Evolutionary conservation across 1,284 basidiomycete species (phyloP), one percentile per base, ranked within the genome.

Genomic region (Neolentinus lepideus): DNA sequence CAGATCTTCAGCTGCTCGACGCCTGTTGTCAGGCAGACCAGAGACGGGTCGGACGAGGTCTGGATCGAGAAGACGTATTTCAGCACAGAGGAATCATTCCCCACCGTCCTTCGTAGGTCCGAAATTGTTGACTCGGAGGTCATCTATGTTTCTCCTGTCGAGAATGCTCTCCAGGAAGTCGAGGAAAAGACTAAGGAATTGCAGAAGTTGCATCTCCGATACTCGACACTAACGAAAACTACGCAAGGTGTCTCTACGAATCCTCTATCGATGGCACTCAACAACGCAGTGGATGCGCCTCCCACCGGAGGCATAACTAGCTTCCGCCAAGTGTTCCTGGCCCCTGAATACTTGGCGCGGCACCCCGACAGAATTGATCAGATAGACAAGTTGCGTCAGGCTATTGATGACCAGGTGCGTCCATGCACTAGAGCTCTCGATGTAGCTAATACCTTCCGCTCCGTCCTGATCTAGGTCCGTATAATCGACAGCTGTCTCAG

Each of bases 21-120:
- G 8, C 84, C 85, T 35, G 75, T 91, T 54, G 77, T 79, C 55
- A 86, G 85, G 66, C 66, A 74, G 3, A 79, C 77, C 55, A 72
- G 76, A 24, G 81, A 87, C 56, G 83, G 83, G 21, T 73, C 74
- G n/a, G 84, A 87, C 63, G 87, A 94, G 67, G 71, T 80, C 1
- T 98, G 94, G 94, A 74, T 88, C 0, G 93, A 97, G 67, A 98
- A 95, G 75, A 90, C 87, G 0, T 87, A 84, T 59, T 83, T 88
- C 63, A 91, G 84, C 0, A 93, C 92, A 1, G 92, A 95, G 67
- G 92, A 96, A 62, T 80, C 84, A 0, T 93, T 99, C 71, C 96
- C 96, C 0, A 94, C 93, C 0, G 90, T 98, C 2, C 78, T 98
- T 35, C 85, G 91, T 45, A 83, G 96, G 16, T 94, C 93, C 3